A percentile compares a stretch with the other conserved stretches of the same genome.
Conservation (phyloP, 257 asterid species). For the Euphrasia confusa region DNA sequence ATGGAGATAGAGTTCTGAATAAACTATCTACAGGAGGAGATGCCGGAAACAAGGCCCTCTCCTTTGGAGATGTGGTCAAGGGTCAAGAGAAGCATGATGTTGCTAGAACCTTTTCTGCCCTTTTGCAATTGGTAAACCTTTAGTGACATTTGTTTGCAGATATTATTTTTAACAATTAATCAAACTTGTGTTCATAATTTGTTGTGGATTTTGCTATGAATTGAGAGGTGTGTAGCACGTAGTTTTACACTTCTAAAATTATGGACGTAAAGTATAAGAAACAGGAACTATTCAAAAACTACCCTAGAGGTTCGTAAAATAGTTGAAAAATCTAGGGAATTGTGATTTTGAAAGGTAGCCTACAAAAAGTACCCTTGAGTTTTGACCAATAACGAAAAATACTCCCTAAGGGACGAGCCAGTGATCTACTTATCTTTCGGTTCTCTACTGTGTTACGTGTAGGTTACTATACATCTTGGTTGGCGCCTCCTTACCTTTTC, state of each 20-base stretch:
- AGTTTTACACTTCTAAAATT: no score
- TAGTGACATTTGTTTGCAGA: background rate
- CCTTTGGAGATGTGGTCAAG: conserved; percentile 65
- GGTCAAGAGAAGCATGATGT: conserved; percentile 87
- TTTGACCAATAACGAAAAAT: no score
- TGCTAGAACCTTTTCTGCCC: conserved; percentile 94
- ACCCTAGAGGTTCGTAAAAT: background rate
- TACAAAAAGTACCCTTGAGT: no score
- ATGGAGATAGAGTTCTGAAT: conserved; percentile 66
- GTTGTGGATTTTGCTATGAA: background rate
- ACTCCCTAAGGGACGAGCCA: background rate
- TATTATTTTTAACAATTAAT: background rate
- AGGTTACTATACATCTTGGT: background rate
- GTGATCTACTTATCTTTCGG: background rate
- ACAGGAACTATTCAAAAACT: no score
- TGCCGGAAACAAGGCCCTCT: conserved; percentile 30
- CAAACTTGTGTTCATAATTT: background rate
- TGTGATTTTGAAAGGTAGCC: background rate
- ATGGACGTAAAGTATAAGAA: no score
- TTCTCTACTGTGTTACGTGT: background rate
- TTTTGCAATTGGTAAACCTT: conserved; percentile 74
- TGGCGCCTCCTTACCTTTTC: background rate
- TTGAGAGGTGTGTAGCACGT: no score
- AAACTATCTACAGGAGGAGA: conserved; percentile 48
- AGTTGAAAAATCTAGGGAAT: background rate